phyloP scores from a whole-genome alignment of 2,329 filamentous ascomycete species.

The Lecanosticta acicola region DNA sequence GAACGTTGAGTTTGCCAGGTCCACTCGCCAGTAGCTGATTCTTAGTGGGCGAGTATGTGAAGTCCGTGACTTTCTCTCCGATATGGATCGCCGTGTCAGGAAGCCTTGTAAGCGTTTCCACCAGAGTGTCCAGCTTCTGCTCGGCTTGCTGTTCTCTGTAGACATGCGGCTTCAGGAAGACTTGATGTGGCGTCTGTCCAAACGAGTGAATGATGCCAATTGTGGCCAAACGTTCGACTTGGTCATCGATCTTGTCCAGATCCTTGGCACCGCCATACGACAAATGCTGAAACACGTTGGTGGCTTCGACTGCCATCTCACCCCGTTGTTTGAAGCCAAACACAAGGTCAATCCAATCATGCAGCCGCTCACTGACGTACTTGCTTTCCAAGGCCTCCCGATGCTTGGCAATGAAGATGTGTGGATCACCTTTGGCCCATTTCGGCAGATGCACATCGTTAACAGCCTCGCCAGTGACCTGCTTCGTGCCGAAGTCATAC shows the following conservation, averaged over 20 bases:
- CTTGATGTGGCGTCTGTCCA: constrained; percentile 92
- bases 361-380: constrained; percentile 81
- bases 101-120: constrained; percentile 69
- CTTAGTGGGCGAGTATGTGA: constrained; percentile 71
- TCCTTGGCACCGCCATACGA: constrained; percentile 94
- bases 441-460: constrained; percentile 85
- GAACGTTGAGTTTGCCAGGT: constrained; percentile 78
- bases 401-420: constrained; percentile 92
- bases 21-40: constrained; percentile 80
- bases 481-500: constrained; percentile 86
- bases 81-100: constrained; percentile 72
- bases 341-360: constrained; percentile 92
- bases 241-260: constrained; percentile 82
- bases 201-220: constrained; percentile 99
- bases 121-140: constrained; percentile 69
- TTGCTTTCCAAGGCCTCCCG: constrained; percentile 93
- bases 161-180: constrained; percentile 78
- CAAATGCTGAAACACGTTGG: constrained; percentile 93
- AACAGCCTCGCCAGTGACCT: constrained; percentile 72
- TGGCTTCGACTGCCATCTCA: constrained; percentile 81
- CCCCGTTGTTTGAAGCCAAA: constrained; percentile 93
- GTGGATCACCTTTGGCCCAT: constrained; percentile 94
- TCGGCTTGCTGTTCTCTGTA: constrained; percentile 58
- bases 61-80: constrained; percentile 71
- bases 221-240: constrained; percentile 77